phyloP scores from a whole-genome alignment of 495 filamentous ascomycete species.

The Penicillium desertorum region DNA sequence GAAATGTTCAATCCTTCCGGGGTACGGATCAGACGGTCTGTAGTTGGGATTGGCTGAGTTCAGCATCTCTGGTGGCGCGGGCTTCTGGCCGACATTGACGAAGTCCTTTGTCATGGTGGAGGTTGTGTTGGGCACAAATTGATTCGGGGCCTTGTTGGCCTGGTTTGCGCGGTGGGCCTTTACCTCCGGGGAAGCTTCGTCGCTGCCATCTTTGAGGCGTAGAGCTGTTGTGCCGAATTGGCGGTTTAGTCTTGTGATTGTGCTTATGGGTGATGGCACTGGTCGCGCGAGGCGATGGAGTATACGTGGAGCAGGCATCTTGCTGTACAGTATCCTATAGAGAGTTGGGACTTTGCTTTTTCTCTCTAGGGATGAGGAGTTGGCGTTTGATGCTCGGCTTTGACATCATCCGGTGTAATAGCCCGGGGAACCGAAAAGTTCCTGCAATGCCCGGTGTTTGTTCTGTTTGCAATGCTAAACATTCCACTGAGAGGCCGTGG shows the following conservation, averaged over 20 bases:
- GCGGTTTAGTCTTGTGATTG: constrained; percentile 28
- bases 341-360: constrained; percentile 3
- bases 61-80: constrained; percentile 61
- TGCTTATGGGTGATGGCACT: constrained; percentile 23
- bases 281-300: constrained; percentile 36
- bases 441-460: constrained; percentile 35
- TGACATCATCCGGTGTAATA: constrained; percentile 45
- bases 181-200: constrained; percentile 36
- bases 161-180: constrained; percentile 53
- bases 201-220: constrained; percentile 33
- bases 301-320: constrained; percentile 42
- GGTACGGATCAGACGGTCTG: constrained; percentile 57
- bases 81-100: constrained; percentile 56
- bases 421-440: constrained; percentile 23
- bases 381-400: constrained; percentile 25
- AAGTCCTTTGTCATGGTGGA: constrained; percentile 63
- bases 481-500: constrained; percentile 22
- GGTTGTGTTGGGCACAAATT: constrained; percentile 62
- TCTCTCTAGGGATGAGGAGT: constrained; percentile 14
- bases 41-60: constrained; percentile 57
- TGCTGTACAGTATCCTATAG: constrained; percentile 13
- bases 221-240: constrained; percentile 39
- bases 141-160: constrained; percentile 56
- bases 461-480: constrained; percentile 33
- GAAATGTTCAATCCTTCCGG: constrained; percentile 61